Evolutionary conservation across 129 eudicot genomes (phyloP).

Genomic region (Lactuca sativa): DNA sequence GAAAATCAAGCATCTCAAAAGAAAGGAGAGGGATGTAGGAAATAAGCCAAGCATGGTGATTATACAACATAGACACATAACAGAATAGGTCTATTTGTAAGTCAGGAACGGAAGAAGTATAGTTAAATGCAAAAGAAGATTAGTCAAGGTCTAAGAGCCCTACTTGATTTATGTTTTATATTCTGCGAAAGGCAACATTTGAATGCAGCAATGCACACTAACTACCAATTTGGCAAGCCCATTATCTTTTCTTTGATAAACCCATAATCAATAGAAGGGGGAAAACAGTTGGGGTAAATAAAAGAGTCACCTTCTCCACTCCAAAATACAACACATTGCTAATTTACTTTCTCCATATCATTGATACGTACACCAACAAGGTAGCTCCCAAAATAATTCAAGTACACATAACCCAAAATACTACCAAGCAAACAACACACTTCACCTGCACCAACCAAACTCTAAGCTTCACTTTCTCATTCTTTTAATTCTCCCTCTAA

Average conservation of each 20-base stretch:
- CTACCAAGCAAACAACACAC: conserved; percentile 6
- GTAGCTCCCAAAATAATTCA: background rate
- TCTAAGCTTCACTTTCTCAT: conserved; percentile 17
- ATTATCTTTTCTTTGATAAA: too few species aligned
- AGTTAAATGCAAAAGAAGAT: conserved; percentile 9
- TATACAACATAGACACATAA: background rate
- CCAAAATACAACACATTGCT: conserved; percentile 6
- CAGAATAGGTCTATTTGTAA: background rate
- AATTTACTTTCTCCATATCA: conserved; percentile 20
- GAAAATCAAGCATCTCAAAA: background rate
- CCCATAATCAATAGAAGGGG: background rate
- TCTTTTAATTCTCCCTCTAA: background rate
- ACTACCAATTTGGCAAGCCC: background rate
- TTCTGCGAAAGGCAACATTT: background rate
- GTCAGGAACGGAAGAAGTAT: background rate
- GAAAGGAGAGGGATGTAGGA: background rate
- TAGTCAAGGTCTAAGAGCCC: conserved; percentile 21
- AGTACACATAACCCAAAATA: conserved; percentile 1
- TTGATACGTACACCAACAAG: background rate
- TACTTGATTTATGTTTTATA: conserved; percentile 14
- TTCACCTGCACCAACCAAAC: conserved; percentile 14
- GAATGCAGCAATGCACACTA: conserved; percentile 10
- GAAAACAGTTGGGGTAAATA: background rate
- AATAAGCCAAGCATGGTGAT: background rate
- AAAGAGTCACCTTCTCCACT: background rate